Evolutionary conservation across 345 rosid genomes (phyloP), one percentile per base, ranked within the genome.

Genomic region (Eucalyptus cloeziana): DNA sequence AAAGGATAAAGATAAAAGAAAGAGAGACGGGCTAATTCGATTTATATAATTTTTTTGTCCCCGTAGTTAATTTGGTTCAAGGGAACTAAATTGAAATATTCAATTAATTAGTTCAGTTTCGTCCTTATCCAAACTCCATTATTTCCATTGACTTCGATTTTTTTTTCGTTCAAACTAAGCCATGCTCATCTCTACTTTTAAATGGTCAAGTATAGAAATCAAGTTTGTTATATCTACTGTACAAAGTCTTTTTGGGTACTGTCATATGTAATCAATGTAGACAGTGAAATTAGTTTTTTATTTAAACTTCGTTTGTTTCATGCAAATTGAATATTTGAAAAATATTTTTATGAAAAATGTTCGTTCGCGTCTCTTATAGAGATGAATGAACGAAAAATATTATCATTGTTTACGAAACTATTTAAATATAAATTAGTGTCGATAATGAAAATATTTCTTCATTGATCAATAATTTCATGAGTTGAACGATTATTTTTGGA

Each of bases 381-480:
- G 9, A 14, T 64, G 3, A 4, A 69, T 31, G 24, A 69, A 67
- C 6, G 6, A 69, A 69, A 15, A 31, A 31, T 8, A 17, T 69
- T 69, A 33, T 0, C 43, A 33, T 69, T 5, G 0, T 69, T 1
- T 5, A 69, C 1, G 2, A 69, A 33, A 69, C 3, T 17, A 33
- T 8, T 69, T 17, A 31, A 1, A 69, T 2, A 33, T 69, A 33
- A 33, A 69, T 33, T 69, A 0, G 31, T 31, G 1, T 69, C 6
- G 3, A 16, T 31, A 67, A 69, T 4, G 22, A 69, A 67, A 15
- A 31, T 8, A 16, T 33, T 33, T 33, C 10, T 69, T 0, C 5
- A 69, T 33, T 69, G 22, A 21, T 2, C 10, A 33, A 33, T 33
- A 17, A 69, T 15, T 69, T 69, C 13, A 27, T 12, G 31, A 7